Percentiles rank a stretch among this genome's conserved stretches.
phyloP scores from a whole-genome alignment of 164 flowering plant species.

The Sedum album region DNA sequence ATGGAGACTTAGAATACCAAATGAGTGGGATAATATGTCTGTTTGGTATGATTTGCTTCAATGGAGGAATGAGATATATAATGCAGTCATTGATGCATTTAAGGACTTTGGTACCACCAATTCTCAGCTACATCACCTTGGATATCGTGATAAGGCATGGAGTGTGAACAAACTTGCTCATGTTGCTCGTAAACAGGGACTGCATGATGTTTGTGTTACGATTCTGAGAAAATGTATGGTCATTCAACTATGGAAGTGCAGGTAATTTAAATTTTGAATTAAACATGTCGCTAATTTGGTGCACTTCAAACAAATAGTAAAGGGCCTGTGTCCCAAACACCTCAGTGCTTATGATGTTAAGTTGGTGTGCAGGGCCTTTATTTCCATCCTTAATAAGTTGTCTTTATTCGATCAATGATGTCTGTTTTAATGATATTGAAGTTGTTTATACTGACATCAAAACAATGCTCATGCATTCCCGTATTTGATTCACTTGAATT shows the following conservation, averaged over 20 bases:
- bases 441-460: background rate
- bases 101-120: slow-evolving; percentile 73
- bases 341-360: background rate
- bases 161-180: slow-evolving; percentile 96
- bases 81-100: slow-evolving; percentile 90
- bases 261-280: slow-evolving; percentile 36
- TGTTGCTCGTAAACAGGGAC: slow-evolving; percentile 89
- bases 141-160: slow-evolving; percentile 99
- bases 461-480: no score
- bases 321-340: background rate
- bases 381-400: background rate
- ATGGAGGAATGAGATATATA: slow-evolving; percentile 99
- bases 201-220: slow-evolving; percentile 90
- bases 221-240: slow-evolving; percentile 96
- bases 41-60: slow-evolving; percentile 98
- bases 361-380: background rate
- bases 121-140: slow-evolving; percentile 88
- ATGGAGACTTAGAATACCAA: slow-evolving; percentile 96
- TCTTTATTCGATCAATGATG: no score
- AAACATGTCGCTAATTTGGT: background rate
- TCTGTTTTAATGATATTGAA: no score
- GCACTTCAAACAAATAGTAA: background rate
- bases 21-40: slow-evolving; percentile 96
- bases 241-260: slow-evolving; percentile 98
- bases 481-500: background rate